Evolutionary conservation across 2,329 filamentous ascomycete genomes (phyloP).

Genomic region (Dothistroma septosporum): DNA sequence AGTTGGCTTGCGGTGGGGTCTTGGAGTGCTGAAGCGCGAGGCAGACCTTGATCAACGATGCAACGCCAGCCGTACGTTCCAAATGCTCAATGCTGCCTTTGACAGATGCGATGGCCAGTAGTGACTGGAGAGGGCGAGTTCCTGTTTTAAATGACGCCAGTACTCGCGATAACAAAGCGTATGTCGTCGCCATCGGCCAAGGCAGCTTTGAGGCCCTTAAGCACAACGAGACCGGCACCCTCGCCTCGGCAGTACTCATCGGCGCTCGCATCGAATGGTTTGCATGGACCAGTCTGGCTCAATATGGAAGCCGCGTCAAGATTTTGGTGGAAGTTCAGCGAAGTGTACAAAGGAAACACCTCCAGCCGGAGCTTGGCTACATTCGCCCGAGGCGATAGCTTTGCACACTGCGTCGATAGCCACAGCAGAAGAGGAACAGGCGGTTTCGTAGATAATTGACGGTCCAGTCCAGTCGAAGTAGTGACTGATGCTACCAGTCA

Average conservation of each 20-base stretch:
- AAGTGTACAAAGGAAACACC: conserved; percentile 32
- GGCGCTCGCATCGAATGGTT: conserved; percentile 32
- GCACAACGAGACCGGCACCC: conserved; percentile 23
- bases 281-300: conserved; percentile 28
- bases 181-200: conserved; percentile 32
- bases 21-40: conserved; percentile 33
- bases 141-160: conserved; percentile 28
- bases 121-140: conserved; percentile 13
- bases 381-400: conserved; percentile 31
- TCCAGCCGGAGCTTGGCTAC: conserved; percentile 34
- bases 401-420: conserved; percentile 33
- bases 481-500: conserved; percentile 37
- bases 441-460: conserved; percentile 31
- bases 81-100: conserved; percentile 38
- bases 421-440: conserved; percentile 25
- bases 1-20: conserved; percentile 31
- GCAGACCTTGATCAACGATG: conserved; percentile 35
- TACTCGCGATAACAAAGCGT: conserved; percentile 26
- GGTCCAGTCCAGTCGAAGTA: conserved; percentile 45
- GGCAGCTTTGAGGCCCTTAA: conserved; percentile 33
- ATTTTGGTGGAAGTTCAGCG: conserved; percentile 32
- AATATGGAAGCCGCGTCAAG: conserved; percentile 39
- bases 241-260: conserved; percentile 35
- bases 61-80: conserved; percentile 35
- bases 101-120: conserved; percentile 30